Evolutionary conservation across 2,329 filamentous ascomycete genomes (phyloP).

Genomic region (Aspergillus eucalypticola): DNA sequence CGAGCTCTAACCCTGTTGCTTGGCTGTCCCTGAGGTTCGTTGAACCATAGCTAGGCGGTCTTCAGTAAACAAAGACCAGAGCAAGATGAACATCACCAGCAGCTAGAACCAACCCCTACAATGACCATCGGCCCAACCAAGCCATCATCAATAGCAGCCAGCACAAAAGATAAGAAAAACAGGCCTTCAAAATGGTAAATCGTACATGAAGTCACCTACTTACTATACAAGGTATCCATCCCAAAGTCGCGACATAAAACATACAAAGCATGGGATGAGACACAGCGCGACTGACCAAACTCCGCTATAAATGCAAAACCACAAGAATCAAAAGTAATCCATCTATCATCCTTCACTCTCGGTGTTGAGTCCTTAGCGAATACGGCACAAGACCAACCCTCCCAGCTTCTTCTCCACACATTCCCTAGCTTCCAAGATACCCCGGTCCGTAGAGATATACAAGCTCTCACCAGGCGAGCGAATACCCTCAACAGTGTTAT

Average conservation of each 20-base stretch:
- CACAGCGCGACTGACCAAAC: slow-evolving; percentile 40
- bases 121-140: background rate
- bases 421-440: slow-evolving; percentile 78
- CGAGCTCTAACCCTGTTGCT: background rate
- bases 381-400: slow-evolving; percentile 75
- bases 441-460: slow-evolving; percentile 74
- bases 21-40: background rate
- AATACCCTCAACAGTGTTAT: slow-evolving; percentile 69
- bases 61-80: background rate
- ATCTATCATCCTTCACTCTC: slow-evolving; percentile 2
- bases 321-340: slow-evolving; percentile 20
- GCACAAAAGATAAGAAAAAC: background rate
- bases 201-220: slow-evolving; percentile 30
- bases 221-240: slow-evolving; percentile 43
- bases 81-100: background rate
- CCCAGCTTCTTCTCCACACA: slow-evolving; percentile 78
- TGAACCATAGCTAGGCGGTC: background rate
- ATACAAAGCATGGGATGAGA: slow-evolving; percentile 31
- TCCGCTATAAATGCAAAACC: slow-evolving; percentile 40
- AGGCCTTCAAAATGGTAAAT: slow-evolving; percentile 9
- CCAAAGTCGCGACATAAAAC: slow-evolving; percentile 32
- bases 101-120: too few species aligned
- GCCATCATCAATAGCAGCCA: background rate
- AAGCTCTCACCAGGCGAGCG: slow-evolving; percentile 77
- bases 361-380: slow-evolving; percentile 33